Conservation (phyloP, 345 rosid genomes). For the Brassica carinata region DNA sequence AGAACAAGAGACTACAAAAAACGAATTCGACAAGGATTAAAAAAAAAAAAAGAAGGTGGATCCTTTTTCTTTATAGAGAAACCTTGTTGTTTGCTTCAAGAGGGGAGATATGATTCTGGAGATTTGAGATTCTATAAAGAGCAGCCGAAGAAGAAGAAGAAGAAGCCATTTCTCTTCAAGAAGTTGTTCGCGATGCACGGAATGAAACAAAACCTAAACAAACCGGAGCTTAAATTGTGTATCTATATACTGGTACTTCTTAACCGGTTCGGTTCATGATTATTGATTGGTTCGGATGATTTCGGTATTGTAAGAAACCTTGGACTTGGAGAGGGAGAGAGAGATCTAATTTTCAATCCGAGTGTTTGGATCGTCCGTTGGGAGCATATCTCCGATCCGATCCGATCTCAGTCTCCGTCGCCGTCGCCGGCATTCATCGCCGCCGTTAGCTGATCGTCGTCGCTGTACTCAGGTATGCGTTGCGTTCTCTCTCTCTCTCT, state of each 20-base stretch:
- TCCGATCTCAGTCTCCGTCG: slow-evolving; percentile 4
- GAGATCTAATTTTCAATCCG: slow-evolving; percentile 1
- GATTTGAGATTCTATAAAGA: slow-evolving; percentile 51
- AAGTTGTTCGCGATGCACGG: neutral
- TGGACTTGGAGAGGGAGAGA: neutral
- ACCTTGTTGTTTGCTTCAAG: slow-evolving; percentile 45
- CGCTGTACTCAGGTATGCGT: neutral
- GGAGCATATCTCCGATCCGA: slow-evolving; percentile 15
- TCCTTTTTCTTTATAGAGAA: neutral
- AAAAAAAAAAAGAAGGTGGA: neutral
- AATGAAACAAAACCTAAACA: neutral
- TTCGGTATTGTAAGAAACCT: slow-evolving; percentile 18
- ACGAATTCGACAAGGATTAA: neutral
- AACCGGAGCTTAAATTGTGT: neutral
- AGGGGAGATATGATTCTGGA: slow-evolving; percentile 56
- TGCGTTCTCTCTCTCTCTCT: neutral
- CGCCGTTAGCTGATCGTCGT: neutral
- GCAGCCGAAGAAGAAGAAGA: slow-evolving; percentile 42
- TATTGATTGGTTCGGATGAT: neutral
- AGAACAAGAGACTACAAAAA: neutral
- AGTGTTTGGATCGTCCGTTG: slow-evolving; percentile 21
- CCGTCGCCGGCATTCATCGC: slow-evolving; percentile 32
- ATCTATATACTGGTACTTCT: neutral
- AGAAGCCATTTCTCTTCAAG: slow-evolving; percentile 44
- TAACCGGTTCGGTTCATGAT: slow-evolving; percentile 10